Conservation (phyloP, 225 moss, liverwort and hornwort genomes). For the Bryum argenteum region DNA sequence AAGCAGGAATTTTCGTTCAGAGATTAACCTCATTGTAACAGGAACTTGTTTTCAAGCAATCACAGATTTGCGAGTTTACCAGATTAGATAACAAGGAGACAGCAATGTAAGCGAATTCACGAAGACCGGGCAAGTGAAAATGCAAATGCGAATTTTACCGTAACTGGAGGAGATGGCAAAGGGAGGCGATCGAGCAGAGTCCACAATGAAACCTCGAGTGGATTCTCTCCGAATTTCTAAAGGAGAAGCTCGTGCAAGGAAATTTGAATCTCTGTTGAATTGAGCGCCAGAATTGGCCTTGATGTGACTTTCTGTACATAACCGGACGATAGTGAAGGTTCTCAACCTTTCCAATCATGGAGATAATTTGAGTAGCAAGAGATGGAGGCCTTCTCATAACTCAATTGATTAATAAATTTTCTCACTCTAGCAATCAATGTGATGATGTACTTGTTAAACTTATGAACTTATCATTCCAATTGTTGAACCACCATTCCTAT, state of each 20-base stretch:
- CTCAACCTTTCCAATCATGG: no score
- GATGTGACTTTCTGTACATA: no score
- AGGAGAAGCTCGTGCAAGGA: background rate
- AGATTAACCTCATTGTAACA: slow-evolving; percentile 1
- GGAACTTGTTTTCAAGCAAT: background rate
- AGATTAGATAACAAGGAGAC: background rate
- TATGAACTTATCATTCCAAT: no score
- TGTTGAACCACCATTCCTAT: no score
- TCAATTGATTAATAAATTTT: no score
- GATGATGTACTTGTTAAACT: no score
- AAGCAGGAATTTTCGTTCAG: background rate
- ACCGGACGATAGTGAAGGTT: no score
- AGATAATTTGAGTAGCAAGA: no score
- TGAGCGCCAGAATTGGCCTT: background rate
- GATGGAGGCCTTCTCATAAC: no score
- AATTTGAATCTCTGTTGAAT: slow-evolving; percentile 6
- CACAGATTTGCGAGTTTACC: background rate
- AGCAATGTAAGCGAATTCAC: background rate
- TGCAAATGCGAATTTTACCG: background rate
- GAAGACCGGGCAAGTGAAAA: background rate
- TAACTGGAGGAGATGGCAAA: background rate
- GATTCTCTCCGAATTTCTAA: background rate
- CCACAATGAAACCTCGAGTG: background rate
- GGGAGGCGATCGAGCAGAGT: background rate
- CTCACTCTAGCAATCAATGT: no score